Percentiles rank a stretch among this genome's conserved stretches.
phyloP scores from a whole-genome alignment of 331 rosid genomes.

The Phaseolus coccineus region DNA sequence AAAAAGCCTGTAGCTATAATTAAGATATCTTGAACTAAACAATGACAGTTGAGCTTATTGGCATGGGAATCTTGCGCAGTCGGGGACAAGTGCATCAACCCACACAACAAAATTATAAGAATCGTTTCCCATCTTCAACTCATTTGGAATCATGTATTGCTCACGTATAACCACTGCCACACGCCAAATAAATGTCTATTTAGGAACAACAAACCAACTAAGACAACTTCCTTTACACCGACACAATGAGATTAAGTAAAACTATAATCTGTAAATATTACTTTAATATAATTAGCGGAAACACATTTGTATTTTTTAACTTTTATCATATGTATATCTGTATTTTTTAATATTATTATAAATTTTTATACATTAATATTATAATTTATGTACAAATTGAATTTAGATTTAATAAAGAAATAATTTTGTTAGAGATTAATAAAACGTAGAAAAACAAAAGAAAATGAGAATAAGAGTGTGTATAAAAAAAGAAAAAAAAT shows the following conservation, averaged over 20 bases:
- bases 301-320: too few species aligned
- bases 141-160: slow-evolving; percentile 7
- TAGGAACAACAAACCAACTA: slow-evolving; percentile 35
- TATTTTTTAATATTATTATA: too few species aligned
- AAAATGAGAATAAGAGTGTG: too few species aligned
- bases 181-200: slow-evolving; percentile 38
- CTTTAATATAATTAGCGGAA: too few species aligned
- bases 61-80: slow-evolving; percentile 45
- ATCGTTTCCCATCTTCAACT: slow-evolving; percentile 37
- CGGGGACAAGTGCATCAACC: slow-evolving; percentile 27
- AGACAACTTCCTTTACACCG: slow-evolving; percentile 36
- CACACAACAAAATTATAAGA: slow-evolving; percentile 36
- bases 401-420: too few species aligned
- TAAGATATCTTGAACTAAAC: slow-evolving; percentile 1
- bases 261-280: background rate
- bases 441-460: too few species aligned
- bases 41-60: background rate
- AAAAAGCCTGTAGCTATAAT: background rate
- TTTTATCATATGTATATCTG: too few species aligned
- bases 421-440: too few species aligned
- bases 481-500: too few species aligned
- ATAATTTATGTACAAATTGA: too few species aligned
- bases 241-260: slow-evolving; percentile 39
- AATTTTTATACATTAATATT: too few species aligned
- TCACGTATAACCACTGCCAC: slow-evolving; percentile 38